Conservation (phyloP, 2,329 filamentous ascomycete species). For the Fusarium newnesense region DNA sequence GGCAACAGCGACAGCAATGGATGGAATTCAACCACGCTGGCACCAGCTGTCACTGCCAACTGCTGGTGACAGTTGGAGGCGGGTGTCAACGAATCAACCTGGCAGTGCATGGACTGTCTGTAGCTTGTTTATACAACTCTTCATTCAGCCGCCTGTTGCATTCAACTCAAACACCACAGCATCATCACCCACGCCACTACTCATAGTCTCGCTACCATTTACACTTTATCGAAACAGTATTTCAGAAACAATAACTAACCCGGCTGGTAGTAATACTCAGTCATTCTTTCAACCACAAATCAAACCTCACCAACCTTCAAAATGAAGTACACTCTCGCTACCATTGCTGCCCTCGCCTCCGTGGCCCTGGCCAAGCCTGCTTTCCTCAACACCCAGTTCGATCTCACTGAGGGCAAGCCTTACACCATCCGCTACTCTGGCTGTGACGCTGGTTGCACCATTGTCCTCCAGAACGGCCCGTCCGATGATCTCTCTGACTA, state of each 20-base stretch:
- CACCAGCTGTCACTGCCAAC: background rate
- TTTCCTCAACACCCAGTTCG: slow-evolving; percentile 48
- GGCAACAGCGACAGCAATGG: background rate
- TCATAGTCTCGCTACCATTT: slow-evolving; percentile 1
- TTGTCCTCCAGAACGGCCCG: slow-evolving; percentile 48
- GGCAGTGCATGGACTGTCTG: background rate
- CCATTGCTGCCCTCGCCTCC: slow-evolving; percentile 45
- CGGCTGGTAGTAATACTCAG: slow-evolving; percentile 39
- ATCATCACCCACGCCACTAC: background rate
- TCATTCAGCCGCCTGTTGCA: background rate
- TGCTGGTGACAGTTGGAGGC: background rate
- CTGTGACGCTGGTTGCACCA: slow-evolving; percentile 50
- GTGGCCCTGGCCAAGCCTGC: slow-evolving; percentile 45
- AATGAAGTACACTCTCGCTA: slow-evolving; percentile 52
- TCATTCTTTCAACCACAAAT: slow-evolving; percentile 40
- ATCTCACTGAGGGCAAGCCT: slow-evolving; percentile 44
- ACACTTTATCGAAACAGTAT: slow-evolving; percentile 5
- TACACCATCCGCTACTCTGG: slow-evolving; percentile 48
- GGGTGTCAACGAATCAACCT: background rate
- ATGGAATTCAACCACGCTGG: background rate
- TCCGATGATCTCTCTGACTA: slow-evolving; percentile 44
- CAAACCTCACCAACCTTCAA: slow-evolving; percentile 40
- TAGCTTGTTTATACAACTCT: background rate
- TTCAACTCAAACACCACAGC: slow-evolving; percentile 5
- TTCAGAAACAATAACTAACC: slow-evolving; percentile 21